Evolutionary conservation across 2,329 filamentous ascomycete species (phyloP).

Genomic region (Sphaceloma murrayae): DNA sequence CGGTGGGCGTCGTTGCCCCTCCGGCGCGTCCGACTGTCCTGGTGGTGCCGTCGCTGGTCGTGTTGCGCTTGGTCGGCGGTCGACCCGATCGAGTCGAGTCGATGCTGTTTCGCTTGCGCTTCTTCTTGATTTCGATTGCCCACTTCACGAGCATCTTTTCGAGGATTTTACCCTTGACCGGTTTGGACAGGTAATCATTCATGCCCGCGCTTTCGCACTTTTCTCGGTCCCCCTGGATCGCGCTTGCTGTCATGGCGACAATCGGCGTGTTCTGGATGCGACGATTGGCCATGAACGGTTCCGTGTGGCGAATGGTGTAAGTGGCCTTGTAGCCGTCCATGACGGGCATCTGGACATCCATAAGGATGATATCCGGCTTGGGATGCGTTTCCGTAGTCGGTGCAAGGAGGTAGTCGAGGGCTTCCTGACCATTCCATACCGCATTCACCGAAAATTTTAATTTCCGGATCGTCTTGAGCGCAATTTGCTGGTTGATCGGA

Average conservation of each 20-base stretch:
- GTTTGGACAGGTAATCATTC: constrained; percentile 65
- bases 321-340: constrained; percentile 72
- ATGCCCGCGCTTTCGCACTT: constrained; percentile 65
- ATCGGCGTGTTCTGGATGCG: constrained; percentile 55
- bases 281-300: constrained; percentile 52
- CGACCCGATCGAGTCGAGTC: background rate
- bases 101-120: constrained; percentile 23
- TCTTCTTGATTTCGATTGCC: constrained; percentile 41
- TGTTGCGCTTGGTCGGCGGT: background rate
- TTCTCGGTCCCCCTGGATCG: constrained; percentile 66
- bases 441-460: constrained; percentile 62
- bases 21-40: background rate
- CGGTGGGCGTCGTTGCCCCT: background rate
- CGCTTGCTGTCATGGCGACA: constrained; percentile 72
- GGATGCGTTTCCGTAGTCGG: constrained; percentile 35
- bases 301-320: constrained; percentile 58
- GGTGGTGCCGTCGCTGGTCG: background rate
- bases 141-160: constrained; percentile 65
- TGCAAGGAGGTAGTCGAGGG: constrained; percentile 56
- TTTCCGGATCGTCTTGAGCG: constrained; percentile 63
- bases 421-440: constrained; percentile 70
- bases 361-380: constrained; percentile 62
- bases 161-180: constrained; percentile 57
- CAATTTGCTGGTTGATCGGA: constrained; percentile 64
- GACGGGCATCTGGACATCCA: constrained; percentile 42